phyloP scores from a whole-genome alignment of 495 filamentous ascomycete species.

The Penicillium angulare region DNA sequence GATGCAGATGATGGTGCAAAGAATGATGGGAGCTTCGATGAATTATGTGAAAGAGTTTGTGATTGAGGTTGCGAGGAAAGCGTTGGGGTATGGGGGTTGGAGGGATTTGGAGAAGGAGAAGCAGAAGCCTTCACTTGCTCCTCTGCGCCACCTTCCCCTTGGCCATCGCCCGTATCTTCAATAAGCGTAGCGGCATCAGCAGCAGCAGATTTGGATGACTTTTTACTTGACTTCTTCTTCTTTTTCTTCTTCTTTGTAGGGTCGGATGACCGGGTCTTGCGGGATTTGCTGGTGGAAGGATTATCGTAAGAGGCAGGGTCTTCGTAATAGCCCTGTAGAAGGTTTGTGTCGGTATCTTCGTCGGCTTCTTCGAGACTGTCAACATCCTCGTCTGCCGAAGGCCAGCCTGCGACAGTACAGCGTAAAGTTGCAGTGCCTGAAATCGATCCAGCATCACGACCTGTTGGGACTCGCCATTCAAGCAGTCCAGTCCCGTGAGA shows the following conservation, averaged over 20 bases:
- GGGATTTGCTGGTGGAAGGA: constrained; percentile 18
- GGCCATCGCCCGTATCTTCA: constrained; percentile 32
- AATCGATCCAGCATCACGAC: constrained; percentile 55
- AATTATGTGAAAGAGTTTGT: neutral
- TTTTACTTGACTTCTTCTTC: constrained; percentile 44
- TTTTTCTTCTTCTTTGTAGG: constrained; percentile 43
- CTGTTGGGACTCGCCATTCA: constrained; percentile 80
- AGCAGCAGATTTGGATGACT: constrained; percentile 27
- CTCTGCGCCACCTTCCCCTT: constrained; percentile 5
- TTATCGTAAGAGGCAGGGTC: constrained; percentile 43
- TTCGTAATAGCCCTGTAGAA: constrained; percentile 56
- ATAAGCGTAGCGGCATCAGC: too few species aligned
- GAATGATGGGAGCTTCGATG: constrained; percentile 23
- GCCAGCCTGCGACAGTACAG: constrained; percentile 72
- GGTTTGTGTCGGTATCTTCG: constrained; percentile 38
- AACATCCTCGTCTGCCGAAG: constrained; percentile 50
- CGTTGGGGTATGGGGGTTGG: constrained; percentile 29
- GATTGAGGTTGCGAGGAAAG: constrained; percentile 14
- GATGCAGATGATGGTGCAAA: constrained; percentile 31
- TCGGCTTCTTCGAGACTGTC: constrained; percentile 51
- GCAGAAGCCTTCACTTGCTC: constrained; percentile 11
- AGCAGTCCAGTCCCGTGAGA: constrained; percentile 66
- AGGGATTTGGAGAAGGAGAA: constrained; percentile 21
- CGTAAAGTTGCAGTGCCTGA: constrained; percentile 70
- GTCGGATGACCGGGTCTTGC: constrained; percentile 22